Base-by-base conservation (phyloP, 169 alveolate genomes). In the Cryptosporidium sp. region DNA sequence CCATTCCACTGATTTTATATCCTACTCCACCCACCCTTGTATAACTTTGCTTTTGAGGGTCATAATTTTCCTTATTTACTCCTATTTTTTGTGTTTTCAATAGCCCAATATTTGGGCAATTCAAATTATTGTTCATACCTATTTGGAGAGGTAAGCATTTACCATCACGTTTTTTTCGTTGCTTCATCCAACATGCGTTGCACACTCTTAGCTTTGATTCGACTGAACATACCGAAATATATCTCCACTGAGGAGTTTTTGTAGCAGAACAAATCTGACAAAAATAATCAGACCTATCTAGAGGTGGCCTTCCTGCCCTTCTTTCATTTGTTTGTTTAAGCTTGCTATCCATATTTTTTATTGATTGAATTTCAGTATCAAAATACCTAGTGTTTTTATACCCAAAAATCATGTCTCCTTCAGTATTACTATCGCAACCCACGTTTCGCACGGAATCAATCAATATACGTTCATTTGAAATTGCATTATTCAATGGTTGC, bases 111-210 rank as follows among this genome's bases (percentile, higher is more conserved):
- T 48, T 33, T 51, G 58, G 29, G 62, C 75, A 62, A 43, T 65
- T 80, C 71, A 80, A 33, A 39, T 26, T 29, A 65, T 37, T 62
- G 14, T 74, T 80, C 69, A 41, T 43, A 39, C 68, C 68, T 23
- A 80, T 41, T 9, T 59, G 75, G 12, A 80, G 10, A 26, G 75
- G 75, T n/a, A 80, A n/a, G 6, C 89, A 59, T 58, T 65, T 80
- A 16, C 80, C 75, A 65, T 80, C 89, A 26, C 89, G 73, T 43
- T 80, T 80, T 80, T 80, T 80, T 26, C 89, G 39, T 50, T 80
- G 89, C 29, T 80, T 80, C 89, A 80, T 80, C 89, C 89, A 80
- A 31, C 89, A 80, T 14, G 89, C 89, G 62, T 80, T 80, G 62
- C 89, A 80, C 31, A 80, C 89, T 23, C 89, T 41, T 7, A 80